phyloP scores from a whole-genome alignment of 495 filamentous ascomycete genomes.

The Penicillium argentinense region DNA sequence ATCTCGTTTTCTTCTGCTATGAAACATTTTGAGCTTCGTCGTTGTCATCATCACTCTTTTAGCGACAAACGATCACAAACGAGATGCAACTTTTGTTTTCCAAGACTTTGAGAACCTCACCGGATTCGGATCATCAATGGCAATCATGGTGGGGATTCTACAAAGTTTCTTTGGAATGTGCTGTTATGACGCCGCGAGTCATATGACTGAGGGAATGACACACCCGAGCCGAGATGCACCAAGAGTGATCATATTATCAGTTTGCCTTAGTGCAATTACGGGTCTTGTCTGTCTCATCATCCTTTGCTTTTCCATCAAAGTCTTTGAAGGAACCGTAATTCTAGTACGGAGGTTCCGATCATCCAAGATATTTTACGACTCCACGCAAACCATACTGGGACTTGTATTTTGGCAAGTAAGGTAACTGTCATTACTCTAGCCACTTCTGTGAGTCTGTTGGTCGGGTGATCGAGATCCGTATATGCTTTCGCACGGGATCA shows the following conservation, averaged over 20 bases:
- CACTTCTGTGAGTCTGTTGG: constrained; percentile 40
- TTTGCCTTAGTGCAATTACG: constrained; percentile 47
- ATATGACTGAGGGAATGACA: constrained; percentile 36
- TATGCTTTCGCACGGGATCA: constrained; percentile 52
- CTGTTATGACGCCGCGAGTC: constrained; percentile 40
- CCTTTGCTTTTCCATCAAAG: constrained; percentile 52
- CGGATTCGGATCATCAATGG: constrained; percentile 47
- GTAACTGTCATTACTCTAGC: constrained; percentile 44
- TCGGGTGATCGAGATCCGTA: constrained; percentile 46
- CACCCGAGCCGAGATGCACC: constrained; percentile 23
- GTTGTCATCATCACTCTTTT: constrained; percentile 48
- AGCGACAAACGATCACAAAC: constrained; percentile 49
- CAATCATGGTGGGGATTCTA: constrained; percentile 49
- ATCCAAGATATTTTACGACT: constrained; percentile 53
- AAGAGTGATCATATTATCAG: constrained; percentile 20
- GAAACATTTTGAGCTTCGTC: constrained; percentile 53
- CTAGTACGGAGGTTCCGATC: constrained; percentile 47
- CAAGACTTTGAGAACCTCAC: constrained; percentile 53
- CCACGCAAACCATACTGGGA: constrained; percentile 41
- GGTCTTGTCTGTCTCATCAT: constrained; percentile 52
- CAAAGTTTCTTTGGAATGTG: constrained; percentile 56
- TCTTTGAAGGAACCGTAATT: constrained; percentile 38
- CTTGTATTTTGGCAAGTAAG: constrained; percentile 44
- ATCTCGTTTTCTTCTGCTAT: constrained; percentile 44
- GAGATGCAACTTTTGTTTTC: constrained; percentile 52